Evolutionary conservation across 2,329 filamentous ascomycete genomes (phyloP), one percentile per base, ranked within the genome.

Genomic region (Tolypocladium sp.): DNA sequence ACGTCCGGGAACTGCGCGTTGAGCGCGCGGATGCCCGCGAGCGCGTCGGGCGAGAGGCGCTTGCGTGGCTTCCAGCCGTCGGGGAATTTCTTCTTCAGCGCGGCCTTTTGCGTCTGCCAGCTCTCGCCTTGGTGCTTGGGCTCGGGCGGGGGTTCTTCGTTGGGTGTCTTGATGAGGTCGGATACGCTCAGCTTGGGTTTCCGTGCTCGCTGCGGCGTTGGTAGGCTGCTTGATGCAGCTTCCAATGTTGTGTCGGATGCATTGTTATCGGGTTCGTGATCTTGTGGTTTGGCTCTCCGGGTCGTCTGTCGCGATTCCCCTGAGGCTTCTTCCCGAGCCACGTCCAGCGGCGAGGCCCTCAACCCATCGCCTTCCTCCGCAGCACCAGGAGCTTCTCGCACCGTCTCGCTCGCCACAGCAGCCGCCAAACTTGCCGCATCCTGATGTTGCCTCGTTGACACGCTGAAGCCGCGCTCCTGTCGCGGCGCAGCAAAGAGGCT

Each of bases 21-120:
- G 40, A 99, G 79, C 25, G 90, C 87, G 49, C 92, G 86, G 65
- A 99, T 96, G 49, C 92, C 92, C n/a, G 90, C 87, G 38, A 97
- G 79, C 1, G 92, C 91, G 72, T 97, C 93, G 0, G 94, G 94
- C 0, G 94, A 97, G 12, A 99, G 81, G 60, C 87, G 87, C 73
- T 96, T 97, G 55, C 83, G 82, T 37, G 94, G 93, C 35, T 82
- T 81, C 92, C 93, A 99, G 12, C 87, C 85, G 9, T 87, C 83
- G 2, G 85, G 85, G 64, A 97, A 94, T 69, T 97, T 99, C 61
- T 83, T 74, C 66, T 87, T 83, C 41, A 95, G 74, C 0, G 86
- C 88, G 2, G 76, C 77, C 71, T 96, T 97, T 64, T 97, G 89
- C 17, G 83, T 71, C 70, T 84, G 81, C 94, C 94, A 97, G 4